Evolutionary conservation across 768 basidiomycete species (phyloP).

Genomic region (Hortiboletus campestris): DNA sequence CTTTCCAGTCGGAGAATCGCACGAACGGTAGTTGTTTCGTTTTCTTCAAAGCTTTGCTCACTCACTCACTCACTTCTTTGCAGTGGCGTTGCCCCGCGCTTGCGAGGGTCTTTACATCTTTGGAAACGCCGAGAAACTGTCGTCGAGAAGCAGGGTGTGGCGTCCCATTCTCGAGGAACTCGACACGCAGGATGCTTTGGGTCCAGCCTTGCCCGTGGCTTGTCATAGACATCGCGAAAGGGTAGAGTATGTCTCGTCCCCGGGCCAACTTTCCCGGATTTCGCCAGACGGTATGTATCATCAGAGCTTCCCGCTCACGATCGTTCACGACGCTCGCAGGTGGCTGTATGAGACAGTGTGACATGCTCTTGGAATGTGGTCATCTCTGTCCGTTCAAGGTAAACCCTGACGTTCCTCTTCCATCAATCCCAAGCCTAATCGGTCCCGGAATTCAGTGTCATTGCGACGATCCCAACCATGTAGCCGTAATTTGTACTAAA

Average conservation of each 20-base stretch:
- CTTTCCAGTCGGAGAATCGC: constrained; percentile 49
- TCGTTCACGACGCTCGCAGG: constrained; percentile 34
- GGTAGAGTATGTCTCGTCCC: constrained; percentile 41
- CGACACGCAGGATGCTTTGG: constrained; percentile 44
- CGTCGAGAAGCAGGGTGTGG: constrained; percentile 58
- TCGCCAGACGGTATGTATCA: constrained; percentile 54
- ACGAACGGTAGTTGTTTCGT: constrained; percentile 44
- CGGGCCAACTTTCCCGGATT: constrained; percentile 47
- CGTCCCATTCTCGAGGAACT: constrained; percentile 54
- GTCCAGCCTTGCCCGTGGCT: constrained; percentile 51
- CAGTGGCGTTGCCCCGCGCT: constrained; percentile 72
- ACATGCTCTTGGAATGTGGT: constrained; percentile 53
- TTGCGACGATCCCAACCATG: constrained; percentile 55
- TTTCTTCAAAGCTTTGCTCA: too few relatives aligned
- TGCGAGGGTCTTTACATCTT: constrained; percentile 72
- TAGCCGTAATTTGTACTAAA: constrained; percentile 45
- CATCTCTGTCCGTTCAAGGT: constrained; percentile 66
- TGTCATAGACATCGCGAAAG: constrained; percentile 55
- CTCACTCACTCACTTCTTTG: constrained; percentile 3
- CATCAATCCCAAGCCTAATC: neutral
- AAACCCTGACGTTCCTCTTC: neutral
- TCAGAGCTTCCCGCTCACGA: neutral
- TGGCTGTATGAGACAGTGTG: constrained; percentile 61
- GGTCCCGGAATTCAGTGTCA: constrained; percentile 46
- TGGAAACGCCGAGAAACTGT: constrained; percentile 60